Conservation (phyloP, 2,329 filamentous ascomycete genomes). For the Epichloe gansuensis region DNA sequence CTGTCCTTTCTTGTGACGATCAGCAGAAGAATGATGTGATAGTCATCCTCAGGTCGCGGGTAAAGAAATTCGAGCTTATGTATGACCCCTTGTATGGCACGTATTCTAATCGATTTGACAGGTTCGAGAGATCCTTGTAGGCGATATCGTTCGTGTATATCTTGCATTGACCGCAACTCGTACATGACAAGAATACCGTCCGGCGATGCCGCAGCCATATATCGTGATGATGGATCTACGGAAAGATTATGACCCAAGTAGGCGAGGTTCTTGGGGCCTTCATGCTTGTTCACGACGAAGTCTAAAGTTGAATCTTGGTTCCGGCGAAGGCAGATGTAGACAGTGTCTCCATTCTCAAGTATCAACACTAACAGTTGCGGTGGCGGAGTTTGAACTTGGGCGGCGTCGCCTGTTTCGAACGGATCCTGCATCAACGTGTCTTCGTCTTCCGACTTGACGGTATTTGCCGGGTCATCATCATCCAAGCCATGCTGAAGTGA, state of each 20-base stretch:
- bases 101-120: conserved; percentile 34
- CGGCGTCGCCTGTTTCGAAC: conserved; percentile 3
- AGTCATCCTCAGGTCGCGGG: conserved; percentile 50
- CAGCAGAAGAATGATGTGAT: conserved; percentile 66
- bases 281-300: conserved; percentile 48
- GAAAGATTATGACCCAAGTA: conserved; percentile 55
- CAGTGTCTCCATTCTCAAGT: conserved; percentile 56
- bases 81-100: conserved; percentile 56
- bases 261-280: conserved; percentile 44
- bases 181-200: conserved; percentile 60
- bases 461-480: conserved; percentile 14
- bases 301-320: conserved; percentile 31
- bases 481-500: conserved; percentile 26
- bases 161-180: conserved; percentile 45
- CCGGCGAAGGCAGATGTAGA: conserved; percentile 60
- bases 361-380: conserved; percentile 73
- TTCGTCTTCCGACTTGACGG: conserved; percentile 27
- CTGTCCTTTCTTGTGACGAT: conserved; percentile 35
- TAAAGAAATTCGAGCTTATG: conserved; percentile 79
- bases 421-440: conserved; percentile 25
- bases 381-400: conserved; percentile 32
- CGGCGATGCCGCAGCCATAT: conserved; percentile 56
- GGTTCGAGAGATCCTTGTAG: conserved; percentile 37
- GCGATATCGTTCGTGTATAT: conserved; percentile 37
- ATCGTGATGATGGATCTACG: conserved; percentile 62